A percentile compares a stretch with the other conserved stretches of the same genome.
phyloP scores from a whole-genome alignment of 2,329 filamentous ascomycete species.

The Hypoxylon rubiginosum region DNA sequence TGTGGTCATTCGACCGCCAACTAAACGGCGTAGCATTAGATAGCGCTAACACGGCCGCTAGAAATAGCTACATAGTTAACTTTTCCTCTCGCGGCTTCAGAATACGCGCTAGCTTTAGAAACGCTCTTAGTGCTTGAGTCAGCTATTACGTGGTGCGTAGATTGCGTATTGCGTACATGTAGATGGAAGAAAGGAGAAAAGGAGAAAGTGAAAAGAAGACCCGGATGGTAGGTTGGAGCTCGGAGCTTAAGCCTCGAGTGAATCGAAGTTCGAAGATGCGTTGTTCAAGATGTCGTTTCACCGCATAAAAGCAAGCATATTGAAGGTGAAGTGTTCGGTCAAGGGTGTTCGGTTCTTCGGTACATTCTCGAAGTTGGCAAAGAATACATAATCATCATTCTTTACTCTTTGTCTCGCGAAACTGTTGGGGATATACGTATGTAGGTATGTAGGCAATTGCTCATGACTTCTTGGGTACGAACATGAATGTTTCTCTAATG shows the following conservation, averaged over 20 bases:
- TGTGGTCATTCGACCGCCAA: constrained; percentile 23
- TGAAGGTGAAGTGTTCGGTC: constrained; percentile 37
- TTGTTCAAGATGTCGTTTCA: constrained; percentile 43
- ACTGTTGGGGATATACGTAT: not conserved
- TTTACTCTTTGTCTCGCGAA: not conserved
- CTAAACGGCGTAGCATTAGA: constrained; percentile 28
- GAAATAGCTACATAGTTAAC: constrained; percentile 35
- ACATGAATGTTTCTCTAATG: not conserved
- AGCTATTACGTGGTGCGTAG: constrained; percentile 25
- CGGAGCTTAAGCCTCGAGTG: constrained; percentile 14
- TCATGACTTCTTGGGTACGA: too few species aligned
- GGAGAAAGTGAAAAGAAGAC: constrained; percentile 7
- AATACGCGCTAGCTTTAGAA: constrained; percentile 25
- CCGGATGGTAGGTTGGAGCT: not conserved
- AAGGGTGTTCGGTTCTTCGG: constrained; percentile 20
- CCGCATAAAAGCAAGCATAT: constrained; percentile 36
- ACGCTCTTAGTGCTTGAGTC: constrained; percentile 14
- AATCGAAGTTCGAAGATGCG: constrained; percentile 31
- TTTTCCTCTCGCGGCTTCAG: constrained; percentile 23
- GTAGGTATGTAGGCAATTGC: not conserved
- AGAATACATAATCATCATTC: not conserved
- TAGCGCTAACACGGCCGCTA: constrained; percentile 30
- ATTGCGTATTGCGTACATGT: too few species aligned
- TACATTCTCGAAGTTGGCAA: constrained; percentile 3
- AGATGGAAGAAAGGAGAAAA: constrained; percentile 3